These are phyloP conservation scores for Rhododendron simsii DNA, from an alignment of 148 eudicot genomes.

Conservation along the genomic window DNA sequence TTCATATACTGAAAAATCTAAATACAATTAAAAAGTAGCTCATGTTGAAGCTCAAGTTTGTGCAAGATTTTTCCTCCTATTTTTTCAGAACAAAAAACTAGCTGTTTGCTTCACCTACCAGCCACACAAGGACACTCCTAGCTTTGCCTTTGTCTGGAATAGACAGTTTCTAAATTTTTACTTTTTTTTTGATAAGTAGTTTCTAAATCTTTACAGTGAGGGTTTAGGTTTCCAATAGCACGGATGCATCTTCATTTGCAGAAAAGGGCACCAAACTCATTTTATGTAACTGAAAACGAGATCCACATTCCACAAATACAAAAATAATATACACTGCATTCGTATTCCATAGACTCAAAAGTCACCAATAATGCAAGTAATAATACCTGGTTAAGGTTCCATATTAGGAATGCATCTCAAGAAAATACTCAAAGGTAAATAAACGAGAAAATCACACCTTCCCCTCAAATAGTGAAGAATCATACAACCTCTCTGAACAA, in stretches of 20 bases:
- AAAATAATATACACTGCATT: background rate
- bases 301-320: background rate
- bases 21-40: background rate
- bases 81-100: background rate
- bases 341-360: background rate
- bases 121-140: background rate
- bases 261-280: background rate
- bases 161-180: background rate
- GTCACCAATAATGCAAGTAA: background rate
- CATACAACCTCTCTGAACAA: conserved; percentile 91
- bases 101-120: conserved; percentile 4
- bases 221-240: background rate
- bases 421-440: background rate
- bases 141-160: background rate
- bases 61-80: background rate
- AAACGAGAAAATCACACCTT: conserved; percentile 48
- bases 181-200: background rate
- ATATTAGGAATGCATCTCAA: background rate
- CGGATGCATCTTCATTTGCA: background rate
- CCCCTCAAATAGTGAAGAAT: conserved; percentile 87
- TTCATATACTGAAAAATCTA: background rate
- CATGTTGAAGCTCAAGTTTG: background rate
- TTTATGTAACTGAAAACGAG: background rate
- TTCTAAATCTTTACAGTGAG: background rate
- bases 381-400: background rate